These are phyloP conservation scores for Arachnomyces sp. DNA, from an alignment of 2,329 filamentous ascomycete genomes.

Conservation along the genomic window DNA sequence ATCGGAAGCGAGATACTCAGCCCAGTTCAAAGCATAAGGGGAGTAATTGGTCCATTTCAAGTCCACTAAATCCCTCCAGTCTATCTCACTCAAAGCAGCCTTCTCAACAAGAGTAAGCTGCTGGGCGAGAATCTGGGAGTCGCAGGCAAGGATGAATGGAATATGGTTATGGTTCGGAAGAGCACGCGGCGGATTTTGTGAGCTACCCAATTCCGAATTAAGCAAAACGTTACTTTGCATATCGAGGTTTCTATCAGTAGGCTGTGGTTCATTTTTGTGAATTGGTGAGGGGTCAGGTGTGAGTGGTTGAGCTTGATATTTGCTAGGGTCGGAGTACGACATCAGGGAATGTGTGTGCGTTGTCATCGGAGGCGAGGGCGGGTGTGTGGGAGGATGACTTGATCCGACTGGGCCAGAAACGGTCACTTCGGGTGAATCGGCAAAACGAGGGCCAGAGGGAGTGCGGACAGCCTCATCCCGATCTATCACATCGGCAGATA, in stretches of 20 bases:
- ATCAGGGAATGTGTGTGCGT: slow-evolving; percentile 29
- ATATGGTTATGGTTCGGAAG: slow-evolving; percentile 39
- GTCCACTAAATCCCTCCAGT: slow-evolving; percentile 60
- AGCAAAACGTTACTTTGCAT: slow-evolving; percentile 26
- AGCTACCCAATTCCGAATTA: slow-evolving; percentile 24
- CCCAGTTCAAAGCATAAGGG: slow-evolving; percentile 50
- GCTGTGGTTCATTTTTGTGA: slow-evolving; percentile 14
- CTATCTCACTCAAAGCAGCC: slow-evolving; percentile 57
- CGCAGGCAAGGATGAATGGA: slow-evolving; percentile 57
- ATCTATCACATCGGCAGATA: slow-evolving; percentile 46
- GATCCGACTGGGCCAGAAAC: slow-evolving; percentile 36
- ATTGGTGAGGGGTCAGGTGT: slow-evolving; percentile 39
- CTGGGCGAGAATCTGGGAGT: slow-evolving; percentile 53
- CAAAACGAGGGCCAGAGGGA: slow-evolving; percentile 22
- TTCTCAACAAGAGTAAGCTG: slow-evolving; percentile 60
- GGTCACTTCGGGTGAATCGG: slow-evolving; percentile 25
- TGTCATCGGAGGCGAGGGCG: slow-evolving; percentile 40
- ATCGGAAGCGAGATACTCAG: slow-evolving; percentile 50
- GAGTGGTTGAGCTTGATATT: slow-evolving; percentile 29
- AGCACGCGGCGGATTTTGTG: slow-evolving; percentile 9
- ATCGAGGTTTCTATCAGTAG: slow-evolving; percentile 15
- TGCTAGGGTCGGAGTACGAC: slow-evolving; percentile 25
- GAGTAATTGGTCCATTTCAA: slow-evolving; percentile 55
- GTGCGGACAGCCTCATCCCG: slow-evolving; percentile 26
- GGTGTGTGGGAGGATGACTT: slow-evolving; percentile 39